Conservation (phyloP, 768 basidiomycete genomes). For the Kondoa malvinella region DNA sequence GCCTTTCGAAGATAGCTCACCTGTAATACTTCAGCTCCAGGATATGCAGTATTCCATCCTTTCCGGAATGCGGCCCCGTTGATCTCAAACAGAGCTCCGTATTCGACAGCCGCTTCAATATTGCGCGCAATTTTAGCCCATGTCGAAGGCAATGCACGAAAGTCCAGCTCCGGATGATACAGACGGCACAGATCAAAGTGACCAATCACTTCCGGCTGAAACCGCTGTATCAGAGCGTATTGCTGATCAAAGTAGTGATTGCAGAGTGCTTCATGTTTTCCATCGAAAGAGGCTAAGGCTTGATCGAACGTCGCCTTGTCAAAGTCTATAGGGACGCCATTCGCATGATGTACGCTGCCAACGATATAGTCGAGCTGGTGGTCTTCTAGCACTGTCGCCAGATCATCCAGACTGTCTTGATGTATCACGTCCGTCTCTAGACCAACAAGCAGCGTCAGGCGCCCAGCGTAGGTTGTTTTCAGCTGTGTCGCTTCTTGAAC, state of each 20-base stretch:
- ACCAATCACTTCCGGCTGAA: conserved; percentile 74
- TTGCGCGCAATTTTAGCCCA: conserved; percentile 58
- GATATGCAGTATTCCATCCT: conserved; percentile 71
- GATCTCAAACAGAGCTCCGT: conserved; percentile 83
- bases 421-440: conserved; percentile 86
- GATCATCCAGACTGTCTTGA: conserved; percentile 43
- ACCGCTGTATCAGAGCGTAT: conserved; percentile 47
- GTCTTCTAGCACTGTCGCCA: conserved; percentile 41
- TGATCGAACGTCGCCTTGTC: conserved; percentile 52
- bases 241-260: conserved; percentile 71
- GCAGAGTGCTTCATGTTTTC: conserved; percentile 26
- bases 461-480: conserved; percentile 43
- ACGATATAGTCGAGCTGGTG: conserved; percentile 68
- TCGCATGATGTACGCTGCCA: conserved; percentile 83
- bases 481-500: conserved; percentile 63
- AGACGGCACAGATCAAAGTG: conserved; percentile 86
- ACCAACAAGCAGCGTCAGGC: conserved; percentile 65
- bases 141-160: conserved; percentile 39
- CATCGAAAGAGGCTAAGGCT: conserved; percentile 39
- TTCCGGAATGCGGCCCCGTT: conserved; percentile 88
- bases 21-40: conserved; percentile 56
- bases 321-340: conserved; percentile 78
- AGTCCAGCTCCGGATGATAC: conserved; percentile 43
- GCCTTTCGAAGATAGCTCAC: conserved; percentile 35
- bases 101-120: conserved; percentile 49